These are phyloP conservation scores for Backusella tarrabulga DNA, from an alignment of 192 early-diverging fungal species.

Conservation along the genomic window DNA sequence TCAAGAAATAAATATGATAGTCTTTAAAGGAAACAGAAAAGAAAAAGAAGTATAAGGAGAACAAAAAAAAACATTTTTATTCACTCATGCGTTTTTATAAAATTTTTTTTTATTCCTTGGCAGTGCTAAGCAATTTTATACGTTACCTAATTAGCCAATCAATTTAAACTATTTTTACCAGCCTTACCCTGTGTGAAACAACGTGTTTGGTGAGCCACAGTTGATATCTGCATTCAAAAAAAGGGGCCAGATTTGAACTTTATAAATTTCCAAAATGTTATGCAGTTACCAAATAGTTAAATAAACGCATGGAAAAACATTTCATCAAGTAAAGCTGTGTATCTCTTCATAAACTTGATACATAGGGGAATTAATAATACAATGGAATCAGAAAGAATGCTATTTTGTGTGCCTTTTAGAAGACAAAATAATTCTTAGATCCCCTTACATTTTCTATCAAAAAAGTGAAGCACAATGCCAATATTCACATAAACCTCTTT, in stretches of 20 bases:
- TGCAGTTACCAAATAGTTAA: conserved; percentile 2
- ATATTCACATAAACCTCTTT: not conserved
- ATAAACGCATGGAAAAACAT: not conserved
- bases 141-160: conserved; percentile 1
- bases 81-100: not conserved
- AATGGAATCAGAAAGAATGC: not conserved
- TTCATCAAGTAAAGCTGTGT: not conserved
- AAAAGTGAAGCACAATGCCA: not conserved
- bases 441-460: not conserved
- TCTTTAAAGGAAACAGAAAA: not conserved
- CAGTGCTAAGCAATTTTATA: not conserved
- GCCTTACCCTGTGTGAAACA: conserved; percentile 6
- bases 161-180: not conserved
- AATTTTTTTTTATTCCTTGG: not conserved
- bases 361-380: not conserved
- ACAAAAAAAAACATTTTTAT: not conserved
- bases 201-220: conserved; percentile 6
- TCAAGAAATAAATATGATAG: not conserved
- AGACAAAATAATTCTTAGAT: not conserved
- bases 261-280: not conserved
- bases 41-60: conserved; percentile 3
- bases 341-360: not conserved
- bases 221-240: conserved; percentile 1
- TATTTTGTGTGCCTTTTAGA: not conserved
- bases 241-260: conserved; percentile 1